Conservation (phyloP, 495 filamentous ascomycete genomes). For the Penicillium salamii region DNA sequence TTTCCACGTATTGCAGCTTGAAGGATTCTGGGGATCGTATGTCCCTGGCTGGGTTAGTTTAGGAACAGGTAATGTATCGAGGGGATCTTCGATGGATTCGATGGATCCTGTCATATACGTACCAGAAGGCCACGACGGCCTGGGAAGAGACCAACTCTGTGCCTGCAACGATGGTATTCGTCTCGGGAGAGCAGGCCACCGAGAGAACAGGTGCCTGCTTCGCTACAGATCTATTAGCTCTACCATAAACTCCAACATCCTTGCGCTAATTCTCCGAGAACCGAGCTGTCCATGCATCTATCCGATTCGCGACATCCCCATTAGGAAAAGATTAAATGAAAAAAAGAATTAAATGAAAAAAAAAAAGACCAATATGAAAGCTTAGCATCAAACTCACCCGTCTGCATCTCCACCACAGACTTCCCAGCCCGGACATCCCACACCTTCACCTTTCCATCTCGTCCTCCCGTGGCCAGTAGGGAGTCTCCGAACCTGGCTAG, state of each 20-base stretch:
- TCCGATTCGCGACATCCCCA: constrained; percentile 1
- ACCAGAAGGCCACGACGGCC: constrained; percentile 76
- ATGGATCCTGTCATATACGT: no score
- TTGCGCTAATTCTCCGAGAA: constrained; percentile 14
- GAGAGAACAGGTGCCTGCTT: constrained; percentile 60
- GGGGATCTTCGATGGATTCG: no score
- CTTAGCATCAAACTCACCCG: constrained; percentile 29
- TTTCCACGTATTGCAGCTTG: constrained; percentile 69
- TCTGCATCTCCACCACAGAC: constrained; percentile 36
- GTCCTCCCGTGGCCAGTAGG: constrained; percentile 43
- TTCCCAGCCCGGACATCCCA: constrained; percentile 45
- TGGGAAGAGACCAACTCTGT: constrained; percentile 74
- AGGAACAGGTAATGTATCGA: no score
- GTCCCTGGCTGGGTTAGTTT: constrained; percentile 57
- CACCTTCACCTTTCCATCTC: constrained; percentile 46
- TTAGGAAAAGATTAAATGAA: background rate
- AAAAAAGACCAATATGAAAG: constrained; percentile 8
- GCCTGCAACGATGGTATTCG: constrained; percentile 66
- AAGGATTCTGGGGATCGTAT: constrained; percentile 54
- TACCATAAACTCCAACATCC: constrained; percentile 5
- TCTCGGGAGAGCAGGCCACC: constrained; percentile 56
- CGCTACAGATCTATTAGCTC: no score
- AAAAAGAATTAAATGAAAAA: constrained; percentile 1
- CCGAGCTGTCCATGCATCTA: constrained; percentile 2
- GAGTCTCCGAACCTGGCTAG: constrained; percentile 32